phyloP scores from a whole-genome alignment of 2,329 filamentous ascomycete genomes.

The Botrytis galanthina region DNA sequence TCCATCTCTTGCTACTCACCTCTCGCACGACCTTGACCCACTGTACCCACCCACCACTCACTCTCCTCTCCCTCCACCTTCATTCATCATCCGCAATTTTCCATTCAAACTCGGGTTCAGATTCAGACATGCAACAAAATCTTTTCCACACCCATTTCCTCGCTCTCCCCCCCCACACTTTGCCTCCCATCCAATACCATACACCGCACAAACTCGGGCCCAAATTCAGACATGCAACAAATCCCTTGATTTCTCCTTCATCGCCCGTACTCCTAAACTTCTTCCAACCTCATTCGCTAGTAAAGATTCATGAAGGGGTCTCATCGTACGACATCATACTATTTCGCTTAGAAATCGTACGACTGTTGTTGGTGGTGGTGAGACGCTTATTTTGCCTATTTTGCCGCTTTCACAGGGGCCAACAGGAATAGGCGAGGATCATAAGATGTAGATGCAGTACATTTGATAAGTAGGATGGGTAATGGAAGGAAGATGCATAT shows the following conservation, averaged over 20 bases:
- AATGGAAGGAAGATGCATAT: neutral
- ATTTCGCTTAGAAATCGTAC: conserved; percentile 4
- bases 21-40: neutral
- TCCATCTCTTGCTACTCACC: neutral
- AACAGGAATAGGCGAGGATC: neutral
- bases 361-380: neutral
- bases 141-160: neutral
- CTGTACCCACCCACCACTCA: neutral
- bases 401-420: neutral
- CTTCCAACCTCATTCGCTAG: neutral
- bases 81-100: neutral
- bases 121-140: neutral
- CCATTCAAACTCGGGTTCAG: neutral
- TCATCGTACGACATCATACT: neutral
- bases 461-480: neutral
- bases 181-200: neutral
- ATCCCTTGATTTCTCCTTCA: neutral
- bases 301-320: neutral
- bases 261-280: neutral
- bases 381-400: conserved; percentile 5
- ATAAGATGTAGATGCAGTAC: neutral
- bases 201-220: neutral
- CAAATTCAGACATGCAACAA: conserved; percentile 8
- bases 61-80: neutral
- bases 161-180: neutral